A percentile compares a stretch with the other conserved stretches of the same genome.
Conservation (phyloP, 2,329 filamentous ascomycete genomes). For the Apiospora malaysiana region DNA sequence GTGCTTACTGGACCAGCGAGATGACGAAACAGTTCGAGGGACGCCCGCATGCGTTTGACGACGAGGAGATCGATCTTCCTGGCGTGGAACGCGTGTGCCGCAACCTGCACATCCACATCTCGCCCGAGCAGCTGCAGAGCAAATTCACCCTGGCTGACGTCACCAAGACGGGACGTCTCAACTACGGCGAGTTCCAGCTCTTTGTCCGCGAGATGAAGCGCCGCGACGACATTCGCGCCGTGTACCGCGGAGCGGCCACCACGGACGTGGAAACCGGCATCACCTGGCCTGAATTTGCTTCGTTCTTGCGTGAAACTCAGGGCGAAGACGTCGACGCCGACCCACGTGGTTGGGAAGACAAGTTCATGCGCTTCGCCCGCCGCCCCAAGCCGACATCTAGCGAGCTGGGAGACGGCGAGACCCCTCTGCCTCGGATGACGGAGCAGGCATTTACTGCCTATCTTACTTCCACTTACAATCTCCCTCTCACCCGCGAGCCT, state of each 20-base stretch:
- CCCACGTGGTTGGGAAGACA: constrained; percentile 68
- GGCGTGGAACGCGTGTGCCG: constrained; percentile 86
- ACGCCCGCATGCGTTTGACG: constrained; percentile 55
- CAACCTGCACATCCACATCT: constrained; percentile 90
- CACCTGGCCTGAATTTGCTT: constrained; percentile 73
- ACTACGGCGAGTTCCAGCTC: constrained; percentile 80
- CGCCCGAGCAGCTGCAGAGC: constrained; percentile 72
- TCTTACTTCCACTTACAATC: constrained; percentile 76
- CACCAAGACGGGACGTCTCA: constrained; percentile 68
- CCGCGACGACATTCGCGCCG: constrained; percentile 77
- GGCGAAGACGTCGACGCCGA: constrained; percentile 76
- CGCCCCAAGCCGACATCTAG: constrained; percentile 57
- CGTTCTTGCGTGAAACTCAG: constrained; percentile 77
- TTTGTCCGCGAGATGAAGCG: constrained; percentile 86
- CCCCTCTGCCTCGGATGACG: constrained; percentile 68
- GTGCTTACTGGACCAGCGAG: constrained; percentile 84
- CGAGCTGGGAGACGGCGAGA: constrained; percentile 48
- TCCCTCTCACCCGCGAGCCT: constrained; percentile 67
- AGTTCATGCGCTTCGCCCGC: constrained; percentile 74
- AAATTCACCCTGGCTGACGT: constrained; percentile 78
- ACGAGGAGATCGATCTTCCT: constrained; percentile 76
- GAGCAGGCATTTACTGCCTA: constrained; percentile 80
- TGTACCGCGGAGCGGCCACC: constrained; percentile 69
- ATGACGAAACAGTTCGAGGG: constrained; percentile 73
- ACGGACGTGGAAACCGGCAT: constrained; percentile 66